Percentiles rank a stretch among this genome's conserved stretches.
phyloP scores from a whole-genome alignment of 1,139 yeast species.

The Wickerhamomyces sp. region DNA sequence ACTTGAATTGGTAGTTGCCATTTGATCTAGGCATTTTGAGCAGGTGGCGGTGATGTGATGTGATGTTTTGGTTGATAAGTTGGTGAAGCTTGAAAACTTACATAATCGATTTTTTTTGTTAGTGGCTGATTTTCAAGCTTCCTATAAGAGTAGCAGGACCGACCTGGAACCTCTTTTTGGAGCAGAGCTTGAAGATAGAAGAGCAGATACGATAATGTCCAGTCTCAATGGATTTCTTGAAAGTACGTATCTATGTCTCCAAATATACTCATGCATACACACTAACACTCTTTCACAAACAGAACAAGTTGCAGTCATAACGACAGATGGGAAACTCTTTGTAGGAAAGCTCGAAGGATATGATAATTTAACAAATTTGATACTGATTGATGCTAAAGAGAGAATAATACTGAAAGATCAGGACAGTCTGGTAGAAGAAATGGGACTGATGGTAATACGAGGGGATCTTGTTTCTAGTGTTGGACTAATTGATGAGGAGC shows the following conservation, averaged over 20 bases:
- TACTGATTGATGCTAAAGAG: conserved; percentile 60
- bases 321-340: conserved; percentile 77
- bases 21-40: conserved; percentile 2
- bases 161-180: too few species aligned
- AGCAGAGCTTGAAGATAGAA: neutral
- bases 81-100: neutral
- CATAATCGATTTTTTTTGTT: neutral
- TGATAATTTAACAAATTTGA: conserved; percentile 74
- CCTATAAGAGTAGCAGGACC: neutral
- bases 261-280: neutral
- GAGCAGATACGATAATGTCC: too few species aligned
- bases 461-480: conserved; percentile 81
- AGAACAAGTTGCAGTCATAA: conserved; percentile 56
- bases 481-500: conserved; percentile 60
- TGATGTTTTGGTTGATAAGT: too few species aligned
- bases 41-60: too few species aligned
- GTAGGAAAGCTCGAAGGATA: conserved; percentile 72
- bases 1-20: neutral
- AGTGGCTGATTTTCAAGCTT: neutral
- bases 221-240: conserved; percentile 19
- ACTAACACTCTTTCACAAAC: conserved; percentile 7
- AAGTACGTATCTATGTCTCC: conserved; percentile 13
- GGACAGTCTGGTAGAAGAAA: conserved; percentile 45
- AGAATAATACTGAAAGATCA: conserved; percentile 34
- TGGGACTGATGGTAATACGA: conserved; percentile 68